Base-by-base conservation (phyloP, 805 yeast species). In the Ogataea wickerhamii region DNA sequence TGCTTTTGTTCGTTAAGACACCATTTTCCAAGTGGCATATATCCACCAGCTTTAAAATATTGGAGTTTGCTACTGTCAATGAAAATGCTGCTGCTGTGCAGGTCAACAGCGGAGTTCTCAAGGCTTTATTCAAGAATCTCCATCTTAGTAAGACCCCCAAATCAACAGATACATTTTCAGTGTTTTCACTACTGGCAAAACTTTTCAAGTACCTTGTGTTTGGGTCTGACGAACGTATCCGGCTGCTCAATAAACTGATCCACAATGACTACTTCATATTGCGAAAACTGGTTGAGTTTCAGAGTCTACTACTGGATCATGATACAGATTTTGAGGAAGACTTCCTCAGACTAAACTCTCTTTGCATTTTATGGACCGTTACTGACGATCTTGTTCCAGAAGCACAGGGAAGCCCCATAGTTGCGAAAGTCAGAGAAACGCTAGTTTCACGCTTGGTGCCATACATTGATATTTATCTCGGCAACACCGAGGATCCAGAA, bases 201-300 rank as follows among this genome's bases (percentile, higher is more conserved):
- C 35, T 47, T 25, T 43, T 47, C 34, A 45, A 40, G 20, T 36
- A 19, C 32, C 39, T 50, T n/a, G 40, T 51, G 2, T 36, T 47
- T 26, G 41, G 37, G 1, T 36, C 48, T 1, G 52, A 49, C 34
- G 52, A 49, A 25, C 38, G 50, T 21, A 37, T 50, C 14, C 35
- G 56, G 28, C 20, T 52, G 18, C 24, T 50, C 16, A 48, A 50
- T 24, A 50, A 51, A 24, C 17, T 52, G 16, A 25, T 40, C 8
- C 32, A 39, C 26, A 52, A 50, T 17, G 48, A 45, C n/a, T 44
- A 20, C 19, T 17, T 36, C 8, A 40, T 32, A 14, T 18, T 48
- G 23, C 25, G 33, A 12, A 44, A 45, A 23, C 6, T 49, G 3
- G 16, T 43, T 16, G 10, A 23, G 12, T 34, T 41, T 10, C 34